A percentile compares a stretch with the other conserved stretches of the same genome.
Evolutionary conservation across 345 rosid species (phyloP).

Genomic region (Ailanthus altissimus): DNA sequence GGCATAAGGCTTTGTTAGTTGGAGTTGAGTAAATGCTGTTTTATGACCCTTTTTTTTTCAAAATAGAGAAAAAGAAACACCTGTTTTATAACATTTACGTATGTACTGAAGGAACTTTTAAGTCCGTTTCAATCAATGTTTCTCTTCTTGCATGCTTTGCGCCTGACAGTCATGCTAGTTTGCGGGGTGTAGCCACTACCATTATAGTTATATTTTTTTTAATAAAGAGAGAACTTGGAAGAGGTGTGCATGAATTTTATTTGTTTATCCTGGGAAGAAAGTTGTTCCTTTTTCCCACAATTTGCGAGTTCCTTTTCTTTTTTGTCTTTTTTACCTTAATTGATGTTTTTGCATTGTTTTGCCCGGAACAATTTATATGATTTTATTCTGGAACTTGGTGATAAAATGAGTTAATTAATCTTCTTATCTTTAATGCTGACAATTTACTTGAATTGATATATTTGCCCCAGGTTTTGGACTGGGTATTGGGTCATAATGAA

Average conservation of each 20-base stretch:
- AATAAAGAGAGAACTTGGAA: neutral
- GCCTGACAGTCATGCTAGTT: neutral
- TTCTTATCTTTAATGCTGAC: neutral
- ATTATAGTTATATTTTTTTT: neutral
- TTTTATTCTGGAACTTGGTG: neutral
- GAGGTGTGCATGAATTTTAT: neutral
- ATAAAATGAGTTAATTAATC: slow-evolving; percentile 5
- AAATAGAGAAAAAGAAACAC: too few species aligned
- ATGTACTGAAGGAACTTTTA: neutral
- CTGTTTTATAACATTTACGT: neutral
- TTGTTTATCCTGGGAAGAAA: neutral
- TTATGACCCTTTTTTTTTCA: too few species aligned
- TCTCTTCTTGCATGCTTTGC: neutral
- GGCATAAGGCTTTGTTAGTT: neutral
- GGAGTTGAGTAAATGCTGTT: neutral
- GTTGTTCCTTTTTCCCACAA: neutral
- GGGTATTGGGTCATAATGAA: slow-evolving; percentile 87
- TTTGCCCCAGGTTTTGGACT: slow-evolving; percentile 71
- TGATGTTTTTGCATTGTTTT: neutral
- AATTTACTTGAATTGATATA: slow-evolving; percentile 6
- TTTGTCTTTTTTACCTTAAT: neutral
- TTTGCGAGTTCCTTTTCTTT: neutral
- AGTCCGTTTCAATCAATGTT: neutral
- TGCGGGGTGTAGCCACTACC: neutral
- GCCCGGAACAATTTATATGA: neutral